Evolutionary conservation across 2,329 filamentous ascomycete genomes (phyloP).

Genomic region (Paecilomyces sp.): DNA sequence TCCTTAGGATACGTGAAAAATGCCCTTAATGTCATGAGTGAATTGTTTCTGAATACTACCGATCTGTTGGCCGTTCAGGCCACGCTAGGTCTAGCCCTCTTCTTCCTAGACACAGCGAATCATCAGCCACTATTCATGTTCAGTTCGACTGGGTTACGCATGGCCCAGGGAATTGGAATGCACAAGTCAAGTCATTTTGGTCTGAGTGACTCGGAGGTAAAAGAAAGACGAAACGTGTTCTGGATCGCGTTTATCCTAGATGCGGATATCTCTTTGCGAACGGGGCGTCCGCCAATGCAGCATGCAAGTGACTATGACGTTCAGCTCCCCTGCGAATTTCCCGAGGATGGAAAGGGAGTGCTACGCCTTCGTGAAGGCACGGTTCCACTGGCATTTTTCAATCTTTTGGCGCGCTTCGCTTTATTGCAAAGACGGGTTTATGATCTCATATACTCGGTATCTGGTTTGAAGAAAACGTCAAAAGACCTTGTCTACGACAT

Average conservation of each 20-base stretch:
- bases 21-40: not conserved
- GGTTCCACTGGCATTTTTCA: not conserved
- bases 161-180: not conserved
- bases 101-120: not conserved
- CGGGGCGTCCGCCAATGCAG: conserved; percentile 13
- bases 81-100: not conserved
- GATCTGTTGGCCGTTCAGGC: not conserved
- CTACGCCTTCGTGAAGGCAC: not conserved
- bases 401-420: not conserved
- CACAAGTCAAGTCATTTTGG: not conserved
- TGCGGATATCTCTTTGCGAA: conserved; percentile 13
- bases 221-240: conserved; percentile 11
- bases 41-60: not conserved
- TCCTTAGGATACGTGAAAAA: not conserved
- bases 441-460: not conserved
- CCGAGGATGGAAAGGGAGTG: not conserved
- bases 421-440: not conserved
- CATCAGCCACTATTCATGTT: not conserved
- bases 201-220: not conserved
- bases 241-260: conserved; percentile 18
- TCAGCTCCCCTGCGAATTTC: conserved; percentile 3
- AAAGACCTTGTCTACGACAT: not conserved
- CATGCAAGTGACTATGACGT: conserved; percentile 11
- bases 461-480: not conserved
- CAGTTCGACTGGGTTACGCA: not conserved